A percentile compares a stretch with the other conserved stretches of the same genome.
Conservation (phyloP, 345 rosid species). For the Gossypium raimondii region DNA sequence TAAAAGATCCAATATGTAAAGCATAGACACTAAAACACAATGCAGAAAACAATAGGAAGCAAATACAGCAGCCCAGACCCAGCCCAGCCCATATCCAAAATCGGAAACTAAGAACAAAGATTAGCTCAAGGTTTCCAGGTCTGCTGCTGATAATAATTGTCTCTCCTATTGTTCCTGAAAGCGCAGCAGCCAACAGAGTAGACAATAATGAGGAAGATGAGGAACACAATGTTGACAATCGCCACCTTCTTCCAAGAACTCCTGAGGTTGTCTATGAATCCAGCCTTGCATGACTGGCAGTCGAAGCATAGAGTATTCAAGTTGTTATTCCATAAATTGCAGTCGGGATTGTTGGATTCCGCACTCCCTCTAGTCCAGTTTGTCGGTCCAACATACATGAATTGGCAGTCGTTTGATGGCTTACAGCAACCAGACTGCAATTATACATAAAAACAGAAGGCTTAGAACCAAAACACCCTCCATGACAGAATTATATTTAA, state of each 20-base stretch:
- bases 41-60: not conserved
- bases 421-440: conserved; percentile 76
- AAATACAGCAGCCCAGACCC: not conserved
- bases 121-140: not conserved
- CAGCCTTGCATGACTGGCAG: conserved; percentile 88
- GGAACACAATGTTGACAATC: conserved; percentile 55
- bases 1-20: not conserved
- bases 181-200: conserved; percentile 85
- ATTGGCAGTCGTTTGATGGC: conserved; percentile 54
- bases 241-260: conserved; percentile 76
- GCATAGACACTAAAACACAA: not conserved
- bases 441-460: not conserved
- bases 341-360: conserved; percentile 45
- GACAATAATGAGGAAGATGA: conserved; percentile 59
- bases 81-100: not conserved
- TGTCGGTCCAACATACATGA: conserved; percentile 48
- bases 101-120: not conserved
- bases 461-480: not conserved
- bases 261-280: conserved; percentile 68
- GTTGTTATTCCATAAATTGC: conserved; percentile 45
- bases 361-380: conserved; percentile 41
- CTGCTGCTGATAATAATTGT: not conserved
- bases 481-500: no score
- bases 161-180: conserved; percentile 63
- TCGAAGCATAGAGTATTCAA: conserved; percentile 48